Base-by-base conservation (phyloP, 2,329 filamentous ascomycete species). In the Iodosphaeria phyllophila region DNA sequence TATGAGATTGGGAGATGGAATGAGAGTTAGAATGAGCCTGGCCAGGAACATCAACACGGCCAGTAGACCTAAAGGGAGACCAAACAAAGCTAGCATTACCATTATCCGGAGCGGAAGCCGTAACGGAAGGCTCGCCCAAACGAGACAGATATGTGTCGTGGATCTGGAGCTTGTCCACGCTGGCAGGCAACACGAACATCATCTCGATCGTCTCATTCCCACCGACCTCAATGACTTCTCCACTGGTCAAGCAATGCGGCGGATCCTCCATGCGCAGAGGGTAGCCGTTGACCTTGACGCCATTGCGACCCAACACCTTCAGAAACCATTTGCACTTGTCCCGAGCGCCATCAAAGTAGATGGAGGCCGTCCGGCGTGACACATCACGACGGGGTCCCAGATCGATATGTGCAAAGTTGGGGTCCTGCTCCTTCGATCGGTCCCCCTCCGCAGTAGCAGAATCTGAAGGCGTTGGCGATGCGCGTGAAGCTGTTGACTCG, bases 161-260 rank as follows among this genome's bases (percentile, higher is more conserved):
- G 31, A 91, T 72, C 23, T 65, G 59, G 14, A 83, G 60, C 13
- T 68, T 65, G 28, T 56, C 58, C 22, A 68, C 59, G 35, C 78
- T 74, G 13, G 69, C 70, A 1, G 89, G 86, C n/a, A 92, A 67
- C 23, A 93, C 80, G 49, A 98, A 98, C 60, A 95, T 86, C 89
- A 98, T 98, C 54, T 98, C 86, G 1, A 89, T 78, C 89, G 98
- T 98, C 54, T 98, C 86, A 1, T 89, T 78, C 26, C 79, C 79
- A 38, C 76, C 77, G 42, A 95, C 79, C 42, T 92, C 83, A 29
- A 98, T 74, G 21, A 95, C 80, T 44, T 86, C 74, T 29, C 89
- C 89, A 39, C 84, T 92, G 20, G 70, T 68, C 14, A 98, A 61
- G 16, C 67, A 54, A 17, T 69, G 64, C 18, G 68, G 61, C 19